A percentile compares a stretch with the other conserved stretches of the same genome.
These are phyloP conservation scores for Aschersonia sp. DNA, from an alignment of 2,329 filamentous ascomycete species.

Conservation along the genomic window DNA sequence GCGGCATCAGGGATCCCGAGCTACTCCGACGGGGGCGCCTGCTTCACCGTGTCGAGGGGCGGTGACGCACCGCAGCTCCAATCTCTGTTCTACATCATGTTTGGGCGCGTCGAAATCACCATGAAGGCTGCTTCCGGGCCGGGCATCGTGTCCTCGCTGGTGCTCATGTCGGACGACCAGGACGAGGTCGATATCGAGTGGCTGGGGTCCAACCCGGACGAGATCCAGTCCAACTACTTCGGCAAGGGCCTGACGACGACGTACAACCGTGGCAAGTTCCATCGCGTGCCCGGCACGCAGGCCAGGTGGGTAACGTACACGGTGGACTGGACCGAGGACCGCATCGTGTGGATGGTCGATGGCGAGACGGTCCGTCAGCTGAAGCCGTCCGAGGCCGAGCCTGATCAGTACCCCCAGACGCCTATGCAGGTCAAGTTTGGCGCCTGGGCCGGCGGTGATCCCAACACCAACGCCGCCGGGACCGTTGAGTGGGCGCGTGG, in stretches of 20 bases:
- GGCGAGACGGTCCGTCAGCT: slow-evolving; percentile 65
- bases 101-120: slow-evolving; percentile 74
- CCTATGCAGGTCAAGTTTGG: slow-evolving; percentile 93
- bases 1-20: slow-evolving; percentile 52
- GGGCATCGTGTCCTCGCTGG: slow-evolving; percentile 86
- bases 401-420: slow-evolving; percentile 77
- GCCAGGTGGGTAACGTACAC: slow-evolving; percentile 70
- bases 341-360: slow-evolving; percentile 79
- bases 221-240: slow-evolving; percentile 97
- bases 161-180: slow-evolving; percentile 79
- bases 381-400: slow-evolving; percentile 50
- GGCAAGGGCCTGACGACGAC: slow-evolving; percentile 74
- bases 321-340: slow-evolving; percentile 77
- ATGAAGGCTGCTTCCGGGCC: slow-evolving; percentile 77
- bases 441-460: slow-evolving; percentile 81
- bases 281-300: slow-evolving; percentile 55
- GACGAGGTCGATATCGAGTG: slow-evolving; percentile 98
- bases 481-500: slow-evolving; percentile 87
- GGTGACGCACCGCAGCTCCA: slow-evolving; percentile 78
- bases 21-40: slow-evolving; percentile 61
- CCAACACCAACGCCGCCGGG: slow-evolving; percentile 54
- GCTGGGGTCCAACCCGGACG: slow-evolving; percentile 60
- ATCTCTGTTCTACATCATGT: slow-evolving; percentile 98
- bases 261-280: slow-evolving; percentile 82
- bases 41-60: slow-evolving; percentile 62